Evolutionary conservation across 2,329 filamentous ascomycete species (phyloP).

Genomic region (Aspergillus flavus): DNA sequence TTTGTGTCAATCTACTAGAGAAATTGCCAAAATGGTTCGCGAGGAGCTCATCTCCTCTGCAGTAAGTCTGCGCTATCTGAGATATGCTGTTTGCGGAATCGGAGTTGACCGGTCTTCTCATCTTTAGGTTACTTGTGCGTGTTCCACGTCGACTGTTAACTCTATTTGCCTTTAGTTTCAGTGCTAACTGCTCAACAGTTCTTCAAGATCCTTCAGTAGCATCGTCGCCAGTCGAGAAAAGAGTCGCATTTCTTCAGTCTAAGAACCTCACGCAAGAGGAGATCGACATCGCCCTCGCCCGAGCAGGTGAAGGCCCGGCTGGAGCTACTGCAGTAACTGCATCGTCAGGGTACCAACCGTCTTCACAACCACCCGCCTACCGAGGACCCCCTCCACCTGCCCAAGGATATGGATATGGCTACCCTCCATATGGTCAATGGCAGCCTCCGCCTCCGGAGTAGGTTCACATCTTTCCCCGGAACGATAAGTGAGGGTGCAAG

Average conservation of each 20-base stretch:
- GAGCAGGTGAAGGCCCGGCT: conserved; percentile 65
- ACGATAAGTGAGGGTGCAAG: neutral
- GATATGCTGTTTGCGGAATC: conserved; percentile 29
- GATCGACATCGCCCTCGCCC: conserved; percentile 79
- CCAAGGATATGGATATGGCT: conserved; percentile 51
- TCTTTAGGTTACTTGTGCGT: conserved; percentile 55
- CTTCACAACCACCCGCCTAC: conserved; percentile 43
- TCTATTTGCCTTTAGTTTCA: conserved; percentile 4
- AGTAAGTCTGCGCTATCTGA: conserved; percentile 51
- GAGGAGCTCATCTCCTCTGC: conserved; percentile 90
- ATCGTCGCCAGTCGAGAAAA: conserved; percentile 86
- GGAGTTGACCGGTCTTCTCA: conserved; percentile 27
- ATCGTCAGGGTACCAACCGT: conserved; percentile 50
- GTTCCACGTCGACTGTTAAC: conserved; percentile 4
- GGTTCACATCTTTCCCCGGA: conserved; percentile 21
- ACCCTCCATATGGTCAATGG: conserved; percentile 56
- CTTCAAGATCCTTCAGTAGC: conserved; percentile 92
- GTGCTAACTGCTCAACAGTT: conserved; percentile 55
- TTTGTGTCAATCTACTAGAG: conserved; percentile 10
- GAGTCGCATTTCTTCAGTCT: conserved; percentile 87
- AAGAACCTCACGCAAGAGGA: conserved; percentile 98
- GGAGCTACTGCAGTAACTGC: conserved; percentile 48
- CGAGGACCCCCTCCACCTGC: conserved; percentile 45
- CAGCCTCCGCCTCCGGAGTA: conserved; percentile 59
- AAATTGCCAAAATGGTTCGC: conserved; percentile 72